Evolutionary conservation across 257 asterid species (phyloP).

Genomic region (Sherardia arvensis): DNA sequence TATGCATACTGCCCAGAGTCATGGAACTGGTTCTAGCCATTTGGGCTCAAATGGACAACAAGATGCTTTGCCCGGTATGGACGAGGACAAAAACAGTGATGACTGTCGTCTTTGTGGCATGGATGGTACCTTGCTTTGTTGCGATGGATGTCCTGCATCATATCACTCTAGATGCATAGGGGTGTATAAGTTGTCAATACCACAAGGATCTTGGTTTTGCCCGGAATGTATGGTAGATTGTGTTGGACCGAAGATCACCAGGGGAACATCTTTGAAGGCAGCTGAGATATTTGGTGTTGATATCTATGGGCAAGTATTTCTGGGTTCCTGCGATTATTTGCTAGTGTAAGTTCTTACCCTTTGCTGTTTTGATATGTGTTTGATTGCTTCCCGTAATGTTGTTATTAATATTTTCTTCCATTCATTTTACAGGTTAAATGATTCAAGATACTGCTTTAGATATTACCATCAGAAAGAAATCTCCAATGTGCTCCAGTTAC

Average conservation of each 20-base stretch:
- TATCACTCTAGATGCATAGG: constrained; percentile 84
- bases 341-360: constrained; percentile 58
- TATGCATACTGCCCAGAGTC: constrained; percentile 26
- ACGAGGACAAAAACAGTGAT: constrained; percentile 69
- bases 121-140: constrained; percentile 79
- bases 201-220: constrained; percentile 74
- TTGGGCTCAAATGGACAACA: constrained; percentile 27
- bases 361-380: not conserved
- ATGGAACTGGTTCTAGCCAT: constrained; percentile 19
- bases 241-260: constrained; percentile 37
- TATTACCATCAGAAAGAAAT: constrained; percentile 53
- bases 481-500: constrained; percentile 42
- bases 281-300: constrained; percentile 58
- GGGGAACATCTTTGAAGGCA: constrained; percentile 49
- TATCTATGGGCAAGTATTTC: constrained; percentile 47
- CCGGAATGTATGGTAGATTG: constrained; percentile 66
- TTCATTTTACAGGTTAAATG: constrained; percentile 45
- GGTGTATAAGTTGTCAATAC: constrained; percentile 52
- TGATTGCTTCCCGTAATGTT: not conserved
- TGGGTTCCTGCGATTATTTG: constrained; percentile 68
- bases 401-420: not conserved
- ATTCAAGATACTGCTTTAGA: constrained; percentile 34
- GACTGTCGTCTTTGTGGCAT: constrained; percentile 87
- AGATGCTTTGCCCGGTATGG: constrained; percentile 27
- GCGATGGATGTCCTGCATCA: constrained; percentile 84